Base-by-base conservation (phyloP, 1,139 yeast genomes). In the Suhomyces bolitotheri region DNA sequence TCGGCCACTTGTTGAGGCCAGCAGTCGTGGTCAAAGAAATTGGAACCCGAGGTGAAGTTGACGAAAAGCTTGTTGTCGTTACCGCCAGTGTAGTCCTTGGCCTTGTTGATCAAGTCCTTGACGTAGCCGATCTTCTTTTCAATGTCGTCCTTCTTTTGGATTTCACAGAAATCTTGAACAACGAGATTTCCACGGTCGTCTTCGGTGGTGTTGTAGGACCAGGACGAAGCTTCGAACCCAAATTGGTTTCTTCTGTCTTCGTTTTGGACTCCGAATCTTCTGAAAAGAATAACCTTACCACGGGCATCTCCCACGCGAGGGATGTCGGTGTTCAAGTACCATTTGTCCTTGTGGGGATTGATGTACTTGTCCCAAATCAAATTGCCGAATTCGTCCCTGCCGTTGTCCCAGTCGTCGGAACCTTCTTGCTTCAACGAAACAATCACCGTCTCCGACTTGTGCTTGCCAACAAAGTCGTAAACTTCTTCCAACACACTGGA, bases 371-470 rank as follows among this genome's bases (percentile, higher is more conserved):
- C 78, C 81, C 84, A 80, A 40, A 85, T 69, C 37, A 75, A 64
- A 47, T 78, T 76, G 22, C 79, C 78, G 53, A 85, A 82, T 53
- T 82, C 90, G 49, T 81, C 86, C 33, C 67, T 56, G 33, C 69
- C 71, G 43, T 77, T 73, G 51, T 79, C 71, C 86, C 88, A 81
- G 41, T 67, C 71, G 40, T 79, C 76, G 11, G 77, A 62, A 27
- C 94, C 94, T 58, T 85, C 94, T 53, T 81, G 86, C 54, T 84
- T 85, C 43, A 85, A 58, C 1, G 90, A 82, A 9, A 85, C 76
- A 40, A 85, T 58, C 8, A 82, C 86, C 8, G 77, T 63, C 56
- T 85, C 94, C 2, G 80, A 69, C 2, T 58, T 62, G 57, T 82
- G 72, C 9, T 60, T 45, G 12, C 66, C 61, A 43, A 84, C 61